phyloP scores from a whole-genome alignment of 441 rosid genomes.

The Raphanus hybrid region DNA sequence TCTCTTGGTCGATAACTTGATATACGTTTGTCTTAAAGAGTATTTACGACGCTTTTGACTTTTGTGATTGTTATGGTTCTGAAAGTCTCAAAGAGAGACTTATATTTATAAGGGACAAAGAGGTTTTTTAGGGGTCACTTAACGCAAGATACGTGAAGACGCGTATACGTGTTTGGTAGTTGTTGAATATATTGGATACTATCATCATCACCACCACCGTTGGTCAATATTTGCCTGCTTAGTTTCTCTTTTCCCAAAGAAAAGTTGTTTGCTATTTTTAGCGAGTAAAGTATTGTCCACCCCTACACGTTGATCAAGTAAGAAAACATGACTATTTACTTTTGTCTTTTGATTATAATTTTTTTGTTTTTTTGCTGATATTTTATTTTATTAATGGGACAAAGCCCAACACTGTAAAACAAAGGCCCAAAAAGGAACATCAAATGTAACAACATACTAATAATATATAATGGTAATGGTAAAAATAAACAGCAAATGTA shows the following conservation, averaged over 20 bases:
- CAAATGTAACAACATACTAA: neutral
- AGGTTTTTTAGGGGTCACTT: slow-evolving; percentile 7
- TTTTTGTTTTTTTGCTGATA: no score
- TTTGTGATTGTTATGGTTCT: slow-evolving; percentile 14
- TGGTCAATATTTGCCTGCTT: slow-evolving; percentile 31
- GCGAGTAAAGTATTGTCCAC: neutral
- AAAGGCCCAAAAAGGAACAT: no score
- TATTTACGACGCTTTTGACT: slow-evolving; percentile 4
- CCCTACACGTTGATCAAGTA: neutral
- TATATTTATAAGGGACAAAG: slow-evolving; percentile 28
- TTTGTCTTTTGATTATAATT: neutral
- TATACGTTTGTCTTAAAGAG: neutral
- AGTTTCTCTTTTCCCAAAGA: neutral
- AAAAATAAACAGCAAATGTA: neutral
- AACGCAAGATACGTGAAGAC: slow-evolving; percentile 25
- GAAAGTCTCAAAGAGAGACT: slow-evolving; percentile 22
- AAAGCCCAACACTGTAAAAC: no score
- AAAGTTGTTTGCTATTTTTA: slow-evolving; percentile 12
- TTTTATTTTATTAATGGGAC: no score
- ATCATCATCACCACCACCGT: neutral
- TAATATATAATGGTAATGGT: neutral
- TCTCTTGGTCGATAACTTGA: slow-evolving; percentile 12
- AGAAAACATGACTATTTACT: slow-evolving; percentile 23
- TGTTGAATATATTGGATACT: slow-evolving; percentile 21
- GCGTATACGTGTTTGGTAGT: slow-evolving; percentile 30